Conservation (phyloP, 441 rosid genomes). For the Melastoma candidum region DNA sequence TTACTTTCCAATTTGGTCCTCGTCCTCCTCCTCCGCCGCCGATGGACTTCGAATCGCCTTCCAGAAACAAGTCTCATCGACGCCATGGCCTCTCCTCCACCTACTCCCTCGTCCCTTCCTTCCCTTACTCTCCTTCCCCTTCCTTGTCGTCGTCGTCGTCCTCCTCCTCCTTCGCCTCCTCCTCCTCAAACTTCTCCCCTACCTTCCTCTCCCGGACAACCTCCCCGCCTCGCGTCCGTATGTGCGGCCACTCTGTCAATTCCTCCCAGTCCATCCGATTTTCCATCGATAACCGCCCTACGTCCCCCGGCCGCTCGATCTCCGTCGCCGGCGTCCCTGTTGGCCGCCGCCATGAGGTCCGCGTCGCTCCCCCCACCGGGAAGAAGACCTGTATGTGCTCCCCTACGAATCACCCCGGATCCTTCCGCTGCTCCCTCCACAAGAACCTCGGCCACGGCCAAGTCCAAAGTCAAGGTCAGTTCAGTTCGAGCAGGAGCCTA, state of each 20-base stretch:
- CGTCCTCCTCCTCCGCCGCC: too few relatives aligned
- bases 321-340: constrained; percentile 11
- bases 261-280: constrained; percentile 22
- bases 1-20: too few relatives aligned
- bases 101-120: constrained; percentile 1
- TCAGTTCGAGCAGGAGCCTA: constrained; percentile 22
- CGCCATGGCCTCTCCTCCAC: too few relatives aligned
- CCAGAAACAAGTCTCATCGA: too few relatives aligned
- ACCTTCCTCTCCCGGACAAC: constrained; percentile 22
- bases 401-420: constrained; percentile 48
- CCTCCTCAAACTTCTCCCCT: constrained; percentile 17
- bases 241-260: constrained; percentile 10
- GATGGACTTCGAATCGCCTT: too few relatives aligned
- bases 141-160: background rate
- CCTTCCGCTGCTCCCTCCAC: constrained; percentile 42
- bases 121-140: constrained; percentile 4
- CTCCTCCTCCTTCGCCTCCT: constrained; percentile 12
- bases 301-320: constrained; percentile 28
- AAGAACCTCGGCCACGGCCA: constrained; percentile 6
- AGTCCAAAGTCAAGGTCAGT: constrained; percentile 9
- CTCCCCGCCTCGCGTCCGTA: constrained; percentile 26
- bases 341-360: constrained; percentile 6
- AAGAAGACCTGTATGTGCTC: constrained; percentile 35
- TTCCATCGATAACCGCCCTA: constrained; percentile 20
- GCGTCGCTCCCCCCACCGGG: constrained; percentile 5